Conservation (phyloP, 768 basidiomycete species). For the Rhizopogon sp. region DNA sequence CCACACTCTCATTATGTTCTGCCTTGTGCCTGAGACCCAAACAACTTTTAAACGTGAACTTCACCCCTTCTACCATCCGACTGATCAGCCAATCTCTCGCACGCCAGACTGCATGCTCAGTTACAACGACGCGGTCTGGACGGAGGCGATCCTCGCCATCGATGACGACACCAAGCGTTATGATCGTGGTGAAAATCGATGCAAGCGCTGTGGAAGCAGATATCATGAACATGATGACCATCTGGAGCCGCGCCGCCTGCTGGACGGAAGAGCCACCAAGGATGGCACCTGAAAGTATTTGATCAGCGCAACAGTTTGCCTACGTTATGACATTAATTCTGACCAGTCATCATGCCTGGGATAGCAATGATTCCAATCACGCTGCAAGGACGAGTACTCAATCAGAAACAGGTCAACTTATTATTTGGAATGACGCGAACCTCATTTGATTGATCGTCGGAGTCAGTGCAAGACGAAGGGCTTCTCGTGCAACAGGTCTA, state of each 20-base stretch:
- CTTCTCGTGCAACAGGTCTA: conserved; percentile 71
- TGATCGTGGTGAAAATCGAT: conserved; percentile 57
- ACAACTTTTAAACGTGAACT: not conserved
- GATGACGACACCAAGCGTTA: conserved; percentile 57
- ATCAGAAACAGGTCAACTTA: not conserved
- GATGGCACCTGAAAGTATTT: conserved; percentile 89
- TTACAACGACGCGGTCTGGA: conserved; percentile 50
- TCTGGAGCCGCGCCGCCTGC: conserved; percentile 82
- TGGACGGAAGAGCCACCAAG: conserved; percentile 81
- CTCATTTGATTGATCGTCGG: conserved; percentile 88
- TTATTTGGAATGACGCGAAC: conserved; percentile 25
- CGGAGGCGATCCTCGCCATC: conserved; percentile 66
- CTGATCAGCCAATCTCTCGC: conserved; percentile 26
- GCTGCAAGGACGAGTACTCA: conserved; percentile 27
- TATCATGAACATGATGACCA: conserved; percentile 96
- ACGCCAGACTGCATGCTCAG: conserved; percentile 28
- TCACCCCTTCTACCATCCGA: conserved; percentile 11
- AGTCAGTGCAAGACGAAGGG: conserved; percentile 72
- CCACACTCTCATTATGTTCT: not conserved
- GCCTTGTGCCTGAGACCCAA: conserved; percentile 6
- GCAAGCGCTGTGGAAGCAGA: conserved; percentile 71
- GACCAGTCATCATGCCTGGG: conserved; percentile 39
- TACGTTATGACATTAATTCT: not conserved
- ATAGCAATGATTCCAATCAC: conserved; percentile 76
- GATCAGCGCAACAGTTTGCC: not conserved